phyloP scores from a whole-genome alignment of 768 basidiomycete genomes.

The Astraeus odoratus region DNA sequence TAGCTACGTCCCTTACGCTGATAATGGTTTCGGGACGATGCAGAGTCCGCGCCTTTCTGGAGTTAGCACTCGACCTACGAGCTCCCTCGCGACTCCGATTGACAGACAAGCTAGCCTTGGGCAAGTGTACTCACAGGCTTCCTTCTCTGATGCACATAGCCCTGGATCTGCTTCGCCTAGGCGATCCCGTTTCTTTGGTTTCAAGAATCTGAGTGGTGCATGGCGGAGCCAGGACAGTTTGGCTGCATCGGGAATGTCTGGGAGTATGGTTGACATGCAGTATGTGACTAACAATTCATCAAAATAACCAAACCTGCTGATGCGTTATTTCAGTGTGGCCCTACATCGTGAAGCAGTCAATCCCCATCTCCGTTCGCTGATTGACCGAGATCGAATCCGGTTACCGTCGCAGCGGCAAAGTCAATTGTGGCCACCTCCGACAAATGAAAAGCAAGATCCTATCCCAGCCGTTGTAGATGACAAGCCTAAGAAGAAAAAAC shows the following conservation, averaged over 20 bases:
- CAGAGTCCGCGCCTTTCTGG: conserved; percentile 59
- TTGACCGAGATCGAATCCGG: conserved; percentile 29
- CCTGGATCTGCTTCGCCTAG: conserved; percentile 60
- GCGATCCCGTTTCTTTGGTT: conserved; percentile 71
- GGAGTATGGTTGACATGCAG: conserved; percentile 94
- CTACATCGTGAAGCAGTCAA: conserved; percentile 58
- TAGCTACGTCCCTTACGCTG: conserved; percentile 47
- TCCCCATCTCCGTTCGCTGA: conserved; percentile 24
- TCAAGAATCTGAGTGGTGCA: conserved; percentile 61
- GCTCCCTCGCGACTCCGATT: conserved; percentile 51
- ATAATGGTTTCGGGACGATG: conserved; percentile 49
- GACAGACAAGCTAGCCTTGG: conserved; percentile 55
- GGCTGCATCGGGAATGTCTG: conserved; percentile 72
- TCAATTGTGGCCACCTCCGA: conserved; percentile 44
- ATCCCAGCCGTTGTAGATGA: conserved; percentile 29
- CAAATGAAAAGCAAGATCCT: conserved; percentile 27
- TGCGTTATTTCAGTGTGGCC: conserved; percentile 48
- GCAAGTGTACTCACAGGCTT: conserved; percentile 67
- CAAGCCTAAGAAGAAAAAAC: conserved; percentile 67
- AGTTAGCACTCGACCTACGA: conserved; percentile 50
- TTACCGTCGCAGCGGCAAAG: conserved; percentile 37
- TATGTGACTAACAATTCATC: conserved; percentile 36
- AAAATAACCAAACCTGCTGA: conserved; percentile 6
- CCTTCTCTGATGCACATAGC: conserved; percentile 76
- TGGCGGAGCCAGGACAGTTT: conserved; percentile 80